These are phyloP conservation scores for Barbatosphaeria neglecta DNA, from an alignment of 495 filamentous ascomycete genomes.

Conservation along the genomic window DNA sequence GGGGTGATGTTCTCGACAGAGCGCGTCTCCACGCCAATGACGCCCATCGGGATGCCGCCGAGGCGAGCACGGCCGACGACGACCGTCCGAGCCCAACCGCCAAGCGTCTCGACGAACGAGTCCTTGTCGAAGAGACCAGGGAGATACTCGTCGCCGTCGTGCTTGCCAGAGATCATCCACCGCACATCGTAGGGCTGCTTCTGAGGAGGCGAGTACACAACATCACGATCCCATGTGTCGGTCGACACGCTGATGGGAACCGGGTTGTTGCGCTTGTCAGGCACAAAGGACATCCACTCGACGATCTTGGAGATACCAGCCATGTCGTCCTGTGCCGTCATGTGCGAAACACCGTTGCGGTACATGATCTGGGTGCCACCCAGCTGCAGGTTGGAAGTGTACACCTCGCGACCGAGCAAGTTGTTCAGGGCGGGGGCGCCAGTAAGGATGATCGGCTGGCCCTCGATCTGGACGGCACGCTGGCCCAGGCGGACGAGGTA, in stretches of 20 bases:
- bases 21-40: slow-evolving; percentile 93
- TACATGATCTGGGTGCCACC: slow-evolving; percentile 99
- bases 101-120: slow-evolving; percentile 93
- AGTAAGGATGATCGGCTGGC: slow-evolving; percentile 97
- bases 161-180: slow-evolving; percentile 84
- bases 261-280: slow-evolving; percentile 82
- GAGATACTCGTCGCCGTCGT: slow-evolving; percentile 68
- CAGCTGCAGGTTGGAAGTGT: slow-evolving; percentile 96
- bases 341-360: slow-evolving; percentile 97
- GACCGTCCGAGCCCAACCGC: slow-evolving; percentile 92
- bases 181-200: slow-evolving; percentile 90
- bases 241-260: slow-evolving; percentile 73
- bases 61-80: slow-evolving; percentile 94
- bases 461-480: slow-evolving; percentile 96
- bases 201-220: slow-evolving; percentile 71
- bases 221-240: slow-evolving; percentile 90
- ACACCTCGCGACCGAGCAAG: slow-evolving; percentile 92
- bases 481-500: slow-evolving; percentile 97
- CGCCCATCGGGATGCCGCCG: slow-evolving; percentile 96
- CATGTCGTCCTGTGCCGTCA: slow-evolving; percentile 96
- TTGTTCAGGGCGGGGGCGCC: slow-evolving; percentile 98
- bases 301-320: slow-evolving; percentile 96
- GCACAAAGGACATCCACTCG: slow-evolving; percentile 93
- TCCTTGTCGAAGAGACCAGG: slow-evolving; percentile 89
- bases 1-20: slow-evolving; percentile 94